These are phyloP conservation scores for Dictyostelium citrinum DNA, from an alignment of 78 protist genomes.

Conservation along the genomic window DNA sequence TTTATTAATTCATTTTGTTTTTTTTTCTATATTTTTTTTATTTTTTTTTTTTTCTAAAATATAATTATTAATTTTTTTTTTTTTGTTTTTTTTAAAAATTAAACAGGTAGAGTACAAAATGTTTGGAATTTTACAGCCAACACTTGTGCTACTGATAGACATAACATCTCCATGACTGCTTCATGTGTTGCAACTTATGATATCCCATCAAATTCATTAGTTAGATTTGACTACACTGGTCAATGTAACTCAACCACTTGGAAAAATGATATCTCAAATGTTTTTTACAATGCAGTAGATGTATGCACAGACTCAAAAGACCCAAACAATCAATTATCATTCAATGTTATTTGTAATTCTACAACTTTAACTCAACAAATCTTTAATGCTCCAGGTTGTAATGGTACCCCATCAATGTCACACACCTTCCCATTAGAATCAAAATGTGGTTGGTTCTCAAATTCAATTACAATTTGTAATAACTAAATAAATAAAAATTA, in stretches of 20 bases:
- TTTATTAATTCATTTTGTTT: too few relatives aligned
- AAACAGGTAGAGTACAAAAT: not conserved
- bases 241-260: not conserved
- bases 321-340: slow-evolving; percentile 3
- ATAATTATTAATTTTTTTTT: too few relatives aligned
- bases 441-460: slow-evolving; percentile 2
- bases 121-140: not conserved
- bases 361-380: not conserved
- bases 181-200: not conserved
- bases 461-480: not conserved
- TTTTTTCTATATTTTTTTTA: too few relatives aligned
- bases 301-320: not conserved
- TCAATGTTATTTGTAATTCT: not conserved
- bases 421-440: not conserved
- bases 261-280: not conserved
- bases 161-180: not conserved
- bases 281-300: not conserved
- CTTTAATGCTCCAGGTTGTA: not conserved
- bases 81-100: not conserved
- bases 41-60: too few relatives aligned
- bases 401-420: not conserved
- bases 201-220: not conserved
- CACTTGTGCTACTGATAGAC: not conserved
- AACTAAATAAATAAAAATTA: not conserved
- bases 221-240: not conserved